These are phyloP conservation scores for Vitis rotundifolia DNA, from an alignment of 164 flowering plant genomes.

Conservation along the genomic window DNA sequence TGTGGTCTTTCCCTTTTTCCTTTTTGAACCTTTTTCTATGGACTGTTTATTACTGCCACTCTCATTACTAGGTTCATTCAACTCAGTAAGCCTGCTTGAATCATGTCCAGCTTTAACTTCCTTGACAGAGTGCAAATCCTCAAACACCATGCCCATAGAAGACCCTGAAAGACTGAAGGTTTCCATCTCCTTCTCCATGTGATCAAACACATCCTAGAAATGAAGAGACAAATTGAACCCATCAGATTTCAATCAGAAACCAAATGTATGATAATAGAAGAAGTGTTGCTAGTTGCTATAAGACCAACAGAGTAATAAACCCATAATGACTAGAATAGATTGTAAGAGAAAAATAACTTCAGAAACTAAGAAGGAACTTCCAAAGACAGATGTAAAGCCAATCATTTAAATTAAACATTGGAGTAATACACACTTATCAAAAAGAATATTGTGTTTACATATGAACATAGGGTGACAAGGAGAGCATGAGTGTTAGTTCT, in stretches of 20 bases:
- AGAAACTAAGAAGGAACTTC: no score
- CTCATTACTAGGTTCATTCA: conserved; percentile 48
- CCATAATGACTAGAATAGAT: not conserved
- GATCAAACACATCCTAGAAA: conserved; percentile 63
- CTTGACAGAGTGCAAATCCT: conserved; percentile 23
- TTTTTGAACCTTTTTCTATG: conserved; percentile 70
- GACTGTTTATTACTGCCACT: conserved; percentile 39
- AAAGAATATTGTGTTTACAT: no score
- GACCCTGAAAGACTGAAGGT: conserved; percentile 34
- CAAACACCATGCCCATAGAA: conserved; percentile 25
- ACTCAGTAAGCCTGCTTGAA: conserved; percentile 31
- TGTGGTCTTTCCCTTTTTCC: conserved; percentile 73
- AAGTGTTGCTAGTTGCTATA: no score
- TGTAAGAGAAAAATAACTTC: no score
- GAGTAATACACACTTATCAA: no score
- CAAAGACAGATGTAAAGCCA: no score
- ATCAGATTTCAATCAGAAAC: conserved; percentile 19
- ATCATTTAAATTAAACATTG: no score
- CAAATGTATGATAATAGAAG: not conserved
- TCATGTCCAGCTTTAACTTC: conserved; percentile 50
- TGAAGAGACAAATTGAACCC: conserved; percentile 13
- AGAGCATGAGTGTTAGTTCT: no score
- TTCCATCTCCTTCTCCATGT: conserved; percentile 66
- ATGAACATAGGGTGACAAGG: no score
- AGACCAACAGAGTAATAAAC: no score